Base-by-base conservation (phyloP, 768 basidiomycete species). In the Pleurotus pulmonarius region DNA sequence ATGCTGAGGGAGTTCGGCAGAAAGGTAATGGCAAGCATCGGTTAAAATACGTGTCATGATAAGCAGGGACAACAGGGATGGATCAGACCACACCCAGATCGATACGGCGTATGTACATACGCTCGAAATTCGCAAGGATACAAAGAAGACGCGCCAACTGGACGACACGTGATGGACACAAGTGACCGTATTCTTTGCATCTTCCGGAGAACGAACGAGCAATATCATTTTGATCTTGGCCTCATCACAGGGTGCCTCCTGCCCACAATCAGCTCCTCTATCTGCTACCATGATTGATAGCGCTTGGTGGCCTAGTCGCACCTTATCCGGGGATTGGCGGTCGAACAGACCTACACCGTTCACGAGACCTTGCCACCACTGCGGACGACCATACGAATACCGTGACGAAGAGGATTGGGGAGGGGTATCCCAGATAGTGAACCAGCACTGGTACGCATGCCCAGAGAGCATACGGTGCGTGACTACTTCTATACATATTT, bases 401-500 rank as follows among this genome's bases (percentile, higher is more conserved):
- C 52, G 18, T 5, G 52, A 46, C 29, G 58, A 43, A 20, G 44
- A 18, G 20, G 53, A 44, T 39, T 61, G 60, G 60, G 44, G 46
- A 12, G 24, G 26, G 7, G 58, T 61, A 40, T 45, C 38, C 16
- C 29, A 45, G 29, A 49, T 61, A 29, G 54, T 58, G 16, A 55
- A 48, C 38, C 46, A 47, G 8, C 60, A 61, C 46, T 61, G 57
- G 53, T 16, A 46, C 29, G 46, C 38, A 34, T 61, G 60, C 41
- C 60, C 60, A 40, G 55, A 56, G 25, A 58, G 56, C 54, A 55
- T 58, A 25, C 49, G 51, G 60, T 61, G 47, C 43, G 57, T 55
- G 41, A 49, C 46, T 29, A 29, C 47, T 49, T 38, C 47, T 20
- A 22, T 53, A 53, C n/a, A 39, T 53, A 20, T 12, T 53, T 53